Evolutionary conservation across 2,329 filamentous ascomycete genomes (phyloP).

Genomic region (Verticillium nonalfalfae): DNA sequence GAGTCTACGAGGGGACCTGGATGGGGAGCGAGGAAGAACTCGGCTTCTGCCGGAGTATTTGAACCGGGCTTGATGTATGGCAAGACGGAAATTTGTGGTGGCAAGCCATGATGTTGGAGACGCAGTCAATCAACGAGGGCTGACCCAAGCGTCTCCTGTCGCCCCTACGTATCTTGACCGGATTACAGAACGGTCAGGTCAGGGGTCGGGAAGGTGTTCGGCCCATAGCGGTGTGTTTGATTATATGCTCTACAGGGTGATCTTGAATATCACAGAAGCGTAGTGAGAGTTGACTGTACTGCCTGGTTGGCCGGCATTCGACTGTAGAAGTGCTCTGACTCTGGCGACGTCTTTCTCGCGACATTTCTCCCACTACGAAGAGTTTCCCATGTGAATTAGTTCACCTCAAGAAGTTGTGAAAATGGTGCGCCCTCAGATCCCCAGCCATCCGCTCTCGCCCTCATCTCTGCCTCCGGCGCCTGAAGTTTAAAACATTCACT

Average conservation of each 20-base stretch:
- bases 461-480: too few species aligned
- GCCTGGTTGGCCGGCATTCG: neutral
- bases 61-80: neutral
- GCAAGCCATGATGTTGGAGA: neutral
- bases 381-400: too few species aligned
- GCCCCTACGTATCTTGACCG: neutral
- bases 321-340: neutral
- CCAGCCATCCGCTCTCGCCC: too few species aligned
- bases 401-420: neutral
- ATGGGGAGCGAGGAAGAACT: neutral
- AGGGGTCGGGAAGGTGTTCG: neutral
- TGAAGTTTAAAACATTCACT: too few species aligned
- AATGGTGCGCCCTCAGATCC: too few species aligned
- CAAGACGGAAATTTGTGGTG: neutral
- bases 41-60: neutral
- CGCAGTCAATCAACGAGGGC: neutral
- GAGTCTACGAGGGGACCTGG: neutral
- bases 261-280: neutral
- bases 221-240: neutral
- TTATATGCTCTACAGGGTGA: neutral
- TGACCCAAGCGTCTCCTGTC: neutral
- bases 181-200: neutral
- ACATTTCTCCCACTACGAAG: too few species aligned
- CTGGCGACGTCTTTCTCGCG: too few species aligned
- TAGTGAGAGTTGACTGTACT: too few species aligned